Evolutionary conservation across 345 rosid genomes (phyloP), one percentile per base, ranked within the genome.

Genomic region (Moringa oleifera): DNA sequence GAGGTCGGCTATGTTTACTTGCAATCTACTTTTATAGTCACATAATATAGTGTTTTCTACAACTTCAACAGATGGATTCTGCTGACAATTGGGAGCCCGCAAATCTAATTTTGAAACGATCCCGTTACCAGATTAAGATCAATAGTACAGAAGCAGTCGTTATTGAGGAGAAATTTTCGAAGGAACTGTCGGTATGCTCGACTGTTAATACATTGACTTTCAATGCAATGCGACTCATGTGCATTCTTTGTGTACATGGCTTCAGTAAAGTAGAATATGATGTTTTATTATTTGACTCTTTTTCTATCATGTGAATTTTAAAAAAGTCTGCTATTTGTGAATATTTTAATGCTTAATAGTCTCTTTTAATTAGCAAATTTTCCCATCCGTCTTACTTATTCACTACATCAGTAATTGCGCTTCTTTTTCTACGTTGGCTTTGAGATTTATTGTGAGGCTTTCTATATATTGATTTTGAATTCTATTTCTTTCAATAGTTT

Each of bases 11-110:
- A 2, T 28, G 8, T 28, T 28, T 28, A 28, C 5, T 28, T 28
- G 5, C 8, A 28, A 28, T 8, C 33, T 28, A 28, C 8, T 3
- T 8, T 7, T 41, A 16, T 16, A 41, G 11, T 4, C 37, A 33
- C 37, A 11, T 33, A 33, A 33, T 4, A 11, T 33, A 33, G 11
- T 33, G 37, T 58, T 25, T 20, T 10, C 15, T 10, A 28, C 7
- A 24, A 25, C 7, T 33, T 66, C 20, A 19, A 71, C 76, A 89
- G 95, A 76, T 66, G 57, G 88, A 85, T 74, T 82, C 87, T 70
- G 62, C 90, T 25, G 91, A 89, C 65, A 82, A 77, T 36, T 89
- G 96, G 98, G 89, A 76, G 68, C 77, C 80, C 0, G 80, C 93
- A 25, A 77, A 78, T 23, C 67, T 89, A 23, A 66, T 56, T 23